Percentiles rank a stretch among this genome's conserved stretches.
phyloP scores from a whole-genome alignment of 2,329 filamentous ascomycete species.

The Scleromitrula shiraiana region DNA sequence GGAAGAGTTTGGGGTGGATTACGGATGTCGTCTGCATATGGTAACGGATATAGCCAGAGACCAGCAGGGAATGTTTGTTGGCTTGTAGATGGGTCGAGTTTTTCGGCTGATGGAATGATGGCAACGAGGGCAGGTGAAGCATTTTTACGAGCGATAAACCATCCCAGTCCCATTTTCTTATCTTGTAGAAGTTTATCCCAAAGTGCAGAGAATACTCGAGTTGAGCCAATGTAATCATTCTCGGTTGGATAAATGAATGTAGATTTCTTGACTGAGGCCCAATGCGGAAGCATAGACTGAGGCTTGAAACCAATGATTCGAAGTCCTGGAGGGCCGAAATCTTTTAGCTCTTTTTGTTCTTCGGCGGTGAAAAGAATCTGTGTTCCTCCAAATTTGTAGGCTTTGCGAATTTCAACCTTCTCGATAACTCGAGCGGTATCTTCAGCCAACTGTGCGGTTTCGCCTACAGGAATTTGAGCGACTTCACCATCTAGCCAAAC shows the following conservation, averaged over 20 bases:
- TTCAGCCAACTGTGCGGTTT: conserved; percentile 68
- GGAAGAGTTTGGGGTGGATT: conserved; percentile 56
- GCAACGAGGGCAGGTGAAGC: conserved; percentile 73
- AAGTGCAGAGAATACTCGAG: conserved; percentile 82
- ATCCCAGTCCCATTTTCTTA: conserved; percentile 77
- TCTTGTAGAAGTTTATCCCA: conserved; percentile 78
- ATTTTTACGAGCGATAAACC: conserved; percentile 80
- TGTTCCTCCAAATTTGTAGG: conserved; percentile 92
- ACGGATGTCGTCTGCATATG: conserved; percentile 83
- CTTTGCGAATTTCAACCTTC: conserved; percentile 76
- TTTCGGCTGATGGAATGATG: conserved; percentile 66
- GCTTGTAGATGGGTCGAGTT: conserved; percentile 53
- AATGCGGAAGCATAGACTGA: conserved; percentile 62
- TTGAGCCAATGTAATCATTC: conserved; percentile 81
- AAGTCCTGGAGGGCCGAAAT: conserved; percentile 76
- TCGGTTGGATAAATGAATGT: conserved; percentile 94
- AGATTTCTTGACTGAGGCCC: conserved; percentile 79
- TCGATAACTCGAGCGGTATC: conserved; percentile 71
- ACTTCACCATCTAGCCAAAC: conserved; percentile 84
- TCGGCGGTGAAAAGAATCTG: conserved; percentile 80
- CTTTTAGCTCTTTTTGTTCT: conserved; percentile 67
- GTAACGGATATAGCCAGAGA: conserved; percentile 81
- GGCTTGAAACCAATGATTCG: conserved; percentile 93
- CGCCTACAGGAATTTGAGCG: conserved; percentile 67
- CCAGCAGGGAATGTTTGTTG: conserved; percentile 71